Evolutionary conservation across 1,139 yeast genomes (phyloP), one percentile per base, ranked within the genome.

Genomic region (Hemisphaericaspora subhashii): DNA sequence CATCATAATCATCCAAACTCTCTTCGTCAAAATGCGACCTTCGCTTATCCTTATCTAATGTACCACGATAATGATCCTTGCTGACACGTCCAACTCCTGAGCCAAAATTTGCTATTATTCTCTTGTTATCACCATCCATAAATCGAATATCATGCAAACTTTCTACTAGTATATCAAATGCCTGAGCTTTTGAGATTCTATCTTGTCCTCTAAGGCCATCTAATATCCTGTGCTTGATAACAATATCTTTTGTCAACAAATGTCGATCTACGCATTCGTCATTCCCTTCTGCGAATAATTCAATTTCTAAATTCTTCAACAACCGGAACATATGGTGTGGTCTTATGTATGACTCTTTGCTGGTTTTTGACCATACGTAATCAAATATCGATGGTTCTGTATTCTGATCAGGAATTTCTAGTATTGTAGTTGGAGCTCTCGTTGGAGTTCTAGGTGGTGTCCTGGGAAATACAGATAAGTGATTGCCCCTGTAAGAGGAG

Each of bases 1-100:
- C 49, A 31, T 43, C 46, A n/a, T 18, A 45, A 24, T 42, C 47
- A 23, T 31, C 33, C n/a, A 25, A 12, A 15, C 40, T 41, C 9
- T 39, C 40, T 9, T 33, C 41, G 21, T 44, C 41, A 8, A 17
- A 16, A 21, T 10, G 14, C 17, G 6, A 11, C 5, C 31, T 3
- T 16, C 6, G 11, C 13, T 20, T 14, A 20, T 18, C 13, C 14
- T 9, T 12, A 14, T 18, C 18, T 5, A 33, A 5, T 7, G 21
- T 8, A 22, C 14, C 23, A 18, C 17, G 3, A 21, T 10, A 20
- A 23, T 21, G 22, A 34, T 34, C 32, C 12, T 22, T 21, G 22
- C 24, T 17, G 7, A 13, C 10, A 23, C 14, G 30, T 13, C 11
- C 3, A 22, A 12, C 6, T 5, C 14, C 35, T 11, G 21, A 17